Conservation (phyloP, 2,329 filamentous ascomycete species). For the Monosporascus cannonballus region DNA sequence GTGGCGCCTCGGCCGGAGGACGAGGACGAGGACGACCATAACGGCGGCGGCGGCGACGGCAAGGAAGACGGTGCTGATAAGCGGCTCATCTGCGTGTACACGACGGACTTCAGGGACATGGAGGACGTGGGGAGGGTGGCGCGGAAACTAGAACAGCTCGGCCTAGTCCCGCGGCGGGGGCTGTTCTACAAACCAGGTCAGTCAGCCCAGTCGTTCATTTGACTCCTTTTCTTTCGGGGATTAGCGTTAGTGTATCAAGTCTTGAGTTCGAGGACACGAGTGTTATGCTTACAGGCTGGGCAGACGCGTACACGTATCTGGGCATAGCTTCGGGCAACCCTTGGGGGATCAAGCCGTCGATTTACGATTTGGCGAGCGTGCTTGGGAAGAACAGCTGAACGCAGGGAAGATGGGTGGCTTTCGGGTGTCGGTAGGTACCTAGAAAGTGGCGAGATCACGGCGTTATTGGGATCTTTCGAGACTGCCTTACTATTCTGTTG, state of each 20-base stretch:
- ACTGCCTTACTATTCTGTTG: background rate
- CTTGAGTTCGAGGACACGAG: background rate
- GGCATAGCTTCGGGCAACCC: conserved; percentile 55
- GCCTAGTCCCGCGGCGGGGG: conserved; percentile 44
- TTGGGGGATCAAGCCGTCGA: conserved; percentile 55
- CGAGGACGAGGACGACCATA: conserved; percentile 37
- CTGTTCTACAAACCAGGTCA: conserved; percentile 77
- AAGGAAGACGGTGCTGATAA: conserved; percentile 32
- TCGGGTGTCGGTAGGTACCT: background rate
- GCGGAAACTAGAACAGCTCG: conserved; percentile 53
- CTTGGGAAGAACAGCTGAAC: conserved; percentile 21
- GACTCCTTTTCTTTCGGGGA: background rate
- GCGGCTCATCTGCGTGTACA: conserved; percentile 73
- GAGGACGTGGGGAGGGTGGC: conserved; percentile 66
- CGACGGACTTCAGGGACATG: conserved; percentile 63
- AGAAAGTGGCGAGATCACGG: background rate
- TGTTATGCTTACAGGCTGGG: background rate
- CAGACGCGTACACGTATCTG: conserved; percentile 64
- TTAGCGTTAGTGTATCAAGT: background rate
- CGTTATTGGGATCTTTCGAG: background rate
- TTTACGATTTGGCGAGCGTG: conserved; percentile 44
- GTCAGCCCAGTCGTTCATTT: conserved; percentile 18
- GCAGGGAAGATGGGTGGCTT: conserved; percentile 5
- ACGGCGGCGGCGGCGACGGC: conserved; percentile 22
- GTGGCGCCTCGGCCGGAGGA: conserved; percentile 50